A percentile compares a stretch with the other conserved stretches of the same genome.
phyloP scores from a whole-genome alignment of 2,329 filamentous ascomycete genomes.

The Trichocomaceae sp. region DNA sequence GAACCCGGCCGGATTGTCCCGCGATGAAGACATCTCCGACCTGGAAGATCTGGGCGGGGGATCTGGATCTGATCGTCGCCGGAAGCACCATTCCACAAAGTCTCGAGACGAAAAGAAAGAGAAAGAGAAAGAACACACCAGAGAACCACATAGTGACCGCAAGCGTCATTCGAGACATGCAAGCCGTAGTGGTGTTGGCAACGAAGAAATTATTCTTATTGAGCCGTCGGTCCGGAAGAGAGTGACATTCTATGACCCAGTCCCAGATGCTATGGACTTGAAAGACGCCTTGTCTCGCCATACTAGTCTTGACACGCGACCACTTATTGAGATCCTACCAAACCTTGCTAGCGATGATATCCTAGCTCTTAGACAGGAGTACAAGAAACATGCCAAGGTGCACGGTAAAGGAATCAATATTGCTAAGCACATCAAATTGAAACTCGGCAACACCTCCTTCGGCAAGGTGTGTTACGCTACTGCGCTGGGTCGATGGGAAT shows the following conservation, averaged over 20 bases:
- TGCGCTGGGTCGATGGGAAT: conserved; percentile 83
- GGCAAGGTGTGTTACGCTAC: conserved; percentile 90
- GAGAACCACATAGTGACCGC: conserved; percentile 15
- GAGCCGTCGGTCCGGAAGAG: conserved; percentile 50
- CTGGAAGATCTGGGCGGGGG: conserved; percentile 38
- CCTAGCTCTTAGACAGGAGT: conserved; percentile 75
- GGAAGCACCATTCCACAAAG: conserved; percentile 3
- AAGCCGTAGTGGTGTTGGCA: conserved; percentile 15
- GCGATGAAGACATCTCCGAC: conserved; percentile 49
- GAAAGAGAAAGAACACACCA: conserved; percentile 1
- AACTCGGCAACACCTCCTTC: conserved; percentile 49
- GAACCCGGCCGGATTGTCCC: conserved; percentile 43
- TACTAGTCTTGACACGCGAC: conserved; percentile 60
- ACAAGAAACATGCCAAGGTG: conserved; percentile 78
- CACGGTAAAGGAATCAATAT: conserved; percentile 45
- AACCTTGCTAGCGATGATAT: conserved; percentile 80
- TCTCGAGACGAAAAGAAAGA: conserved; percentile 15
- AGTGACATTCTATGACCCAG: conserved; percentile 76
- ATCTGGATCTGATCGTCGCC: conserved; percentile 9
- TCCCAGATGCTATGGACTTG: conserved; percentile 68
- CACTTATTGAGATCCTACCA: conserved; percentile 77
- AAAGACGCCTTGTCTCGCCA: conserved; percentile 66
- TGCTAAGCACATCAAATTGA: conserved; percentile 46
- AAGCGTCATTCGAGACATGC: conserved; percentile 23
- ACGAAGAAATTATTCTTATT: conserved; percentile 34